Base-by-base conservation (phyloP, 176 grass and related monocot genomes). In the Saccharum spontaneum region DNA sequence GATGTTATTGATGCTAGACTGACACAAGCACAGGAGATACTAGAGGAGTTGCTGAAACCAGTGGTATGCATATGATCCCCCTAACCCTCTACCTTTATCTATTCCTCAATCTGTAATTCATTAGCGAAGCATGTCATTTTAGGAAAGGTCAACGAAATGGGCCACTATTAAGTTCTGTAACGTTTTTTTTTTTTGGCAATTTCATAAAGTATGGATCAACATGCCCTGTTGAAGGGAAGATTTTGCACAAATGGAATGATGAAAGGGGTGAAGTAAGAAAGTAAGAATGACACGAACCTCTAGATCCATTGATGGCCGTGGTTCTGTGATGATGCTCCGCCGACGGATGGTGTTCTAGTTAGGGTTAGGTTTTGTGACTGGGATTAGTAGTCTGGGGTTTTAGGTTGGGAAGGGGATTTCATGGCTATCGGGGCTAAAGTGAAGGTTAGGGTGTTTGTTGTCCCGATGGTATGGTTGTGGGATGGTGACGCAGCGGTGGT, bases 41-140 rank as follows among this genome's bases (percentile, higher is more conserved):
- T 97, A 66, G 91, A 94, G 66, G 94, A 97, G 79, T 76, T 94
- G 68, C 69, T 97, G 38, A 97, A 92, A 85, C 91, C 91, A 82
- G 87, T 94, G 91, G 94, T 97, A 82, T 18, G 44, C 52, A 75
- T 88, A n/a, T 78, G 28, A 44, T 72, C 70, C 4, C 20, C 20
- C 44, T 74, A 36, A 22, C 71, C 57, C 39, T 74, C 33, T 28
- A 72, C 83, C 13, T 24, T 22, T 54, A 49, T 46, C 28, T 59
- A 73, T 63, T 76, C 52, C 40, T 59, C 62, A 54, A 22, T 84
- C 62, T 61, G 10, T n/a, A 60, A 36, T 8, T 68, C 34, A 4
- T 59, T 18, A 54, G 11, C 20, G n/a, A 78, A 45, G 60, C 6
- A 5, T 43, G 22, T 28, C 62, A 81, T 73, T 40, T 31, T 71